Evolutionary conservation across 202 grass and related monocot genomes (phyloP).

Genomic region (Dendrocalamus latiflorus): DNA sequence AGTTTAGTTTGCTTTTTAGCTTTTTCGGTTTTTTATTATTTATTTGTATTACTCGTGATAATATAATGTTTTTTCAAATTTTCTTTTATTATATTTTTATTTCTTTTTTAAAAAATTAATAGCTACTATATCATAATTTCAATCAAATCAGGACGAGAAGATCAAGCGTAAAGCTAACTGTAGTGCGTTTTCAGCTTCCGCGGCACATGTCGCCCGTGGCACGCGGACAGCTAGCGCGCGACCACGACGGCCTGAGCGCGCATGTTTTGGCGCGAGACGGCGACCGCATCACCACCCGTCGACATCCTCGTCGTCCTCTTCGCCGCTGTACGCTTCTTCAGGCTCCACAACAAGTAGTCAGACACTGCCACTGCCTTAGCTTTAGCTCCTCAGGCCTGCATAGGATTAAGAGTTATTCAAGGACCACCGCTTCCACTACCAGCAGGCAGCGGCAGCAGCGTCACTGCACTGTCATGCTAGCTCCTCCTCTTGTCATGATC

Average conservation of each 20-base stretch:
- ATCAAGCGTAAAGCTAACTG: no score
- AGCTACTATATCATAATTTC: no score
- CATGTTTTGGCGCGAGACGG: neutral
- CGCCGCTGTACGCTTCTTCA: neutral
- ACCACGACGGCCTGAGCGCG: neutral
- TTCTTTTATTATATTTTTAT: no score
- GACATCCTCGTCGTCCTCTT: neutral
- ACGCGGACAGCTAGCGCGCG: neutral
- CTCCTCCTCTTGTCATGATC: neutral
- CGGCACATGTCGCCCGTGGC: neutral
- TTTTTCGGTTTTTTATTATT: no score
- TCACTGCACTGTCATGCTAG: neutral
- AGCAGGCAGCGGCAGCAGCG: neutral
- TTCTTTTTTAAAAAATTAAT: no score
- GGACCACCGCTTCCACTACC: neutral
- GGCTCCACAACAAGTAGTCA: neutral
- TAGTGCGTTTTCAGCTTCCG: neutral
- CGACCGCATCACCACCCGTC: neutral
- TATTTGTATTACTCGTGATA: rapidly evolving
- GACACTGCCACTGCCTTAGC: neutral
- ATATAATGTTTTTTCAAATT: no score
- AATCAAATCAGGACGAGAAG: no score
- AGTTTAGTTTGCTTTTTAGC: no score
- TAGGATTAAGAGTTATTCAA: neutral
- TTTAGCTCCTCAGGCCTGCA: neutral